Percentiles rank a stretch among this genome's conserved stretches.
These are phyloP conservation scores for Penicillium desertorum DNA, from an alignment of 495 filamentous ascomycete species.

Conservation along the genomic window DNA sequence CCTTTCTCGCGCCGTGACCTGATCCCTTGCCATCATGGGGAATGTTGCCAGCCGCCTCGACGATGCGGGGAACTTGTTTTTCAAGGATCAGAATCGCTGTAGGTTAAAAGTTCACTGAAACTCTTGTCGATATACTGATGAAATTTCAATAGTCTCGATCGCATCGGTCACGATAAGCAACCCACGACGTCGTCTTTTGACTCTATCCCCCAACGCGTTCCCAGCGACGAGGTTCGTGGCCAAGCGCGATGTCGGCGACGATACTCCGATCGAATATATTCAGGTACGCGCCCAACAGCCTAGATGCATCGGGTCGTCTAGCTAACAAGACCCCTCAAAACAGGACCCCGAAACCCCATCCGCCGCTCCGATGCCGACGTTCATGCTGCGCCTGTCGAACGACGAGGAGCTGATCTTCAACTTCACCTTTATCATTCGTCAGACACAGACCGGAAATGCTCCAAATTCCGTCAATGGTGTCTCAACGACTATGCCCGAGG, in stretches of 20 bases:
- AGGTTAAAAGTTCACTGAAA: slow-evolving; percentile 22
- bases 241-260: slow-evolving; percentile 71
- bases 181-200: slow-evolving; percentile 70
- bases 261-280: slow-evolving; percentile 79
- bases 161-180: slow-evolving; percentile 77
- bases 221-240: slow-evolving; percentile 79
- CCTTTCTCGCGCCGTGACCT: slow-evolving; percentile 35
- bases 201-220: slow-evolving; percentile 82
- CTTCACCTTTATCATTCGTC: slow-evolving; percentile 87
- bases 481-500: slow-evolving; percentile 46
- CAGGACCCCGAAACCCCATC: slow-evolving; percentile 77
- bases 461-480: slow-evolving; percentile 50
- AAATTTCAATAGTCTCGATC: slow-evolving; percentile 67
- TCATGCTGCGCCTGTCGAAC: slow-evolving; percentile 82
- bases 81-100: slow-evolving; percentile 92
- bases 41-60: slow-evolving; percentile 89
- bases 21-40: slow-evolving; percentile 64
- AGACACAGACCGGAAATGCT: slow-evolving; percentile 51
- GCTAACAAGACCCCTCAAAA: slow-evolving; percentile 5
- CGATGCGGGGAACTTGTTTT: slow-evolving; percentile 76
- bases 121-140: slow-evolving; percentile 13
- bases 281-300: slow-evolving; percentile 58
- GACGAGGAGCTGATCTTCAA: slow-evolving; percentile 89
- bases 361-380: slow-evolving; percentile 58
- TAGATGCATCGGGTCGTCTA: background rate